Conservation (phyloP, 495 filamentous ascomycete genomes). For the Penicillium turbatum region DNA sequence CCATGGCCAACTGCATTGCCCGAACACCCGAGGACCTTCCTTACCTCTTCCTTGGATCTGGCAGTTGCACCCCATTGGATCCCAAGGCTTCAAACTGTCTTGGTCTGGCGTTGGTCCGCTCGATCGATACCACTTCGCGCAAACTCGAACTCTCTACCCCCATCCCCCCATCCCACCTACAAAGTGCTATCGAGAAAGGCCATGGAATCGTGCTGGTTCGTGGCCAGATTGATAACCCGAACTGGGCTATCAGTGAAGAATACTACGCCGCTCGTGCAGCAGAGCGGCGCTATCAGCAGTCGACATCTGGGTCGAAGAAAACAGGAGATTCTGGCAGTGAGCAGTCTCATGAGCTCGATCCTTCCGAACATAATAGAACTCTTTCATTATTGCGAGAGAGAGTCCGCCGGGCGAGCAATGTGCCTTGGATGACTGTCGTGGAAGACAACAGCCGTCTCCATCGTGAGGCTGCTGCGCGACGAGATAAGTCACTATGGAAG, state of each 20-base stretch:
- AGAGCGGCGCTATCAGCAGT: constrained; percentile 31
- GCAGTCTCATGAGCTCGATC: background rate
- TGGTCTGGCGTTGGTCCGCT: constrained; percentile 50
- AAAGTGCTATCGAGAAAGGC: constrained; percentile 30
- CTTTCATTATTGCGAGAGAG: constrained; percentile 31
- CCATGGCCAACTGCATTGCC: constrained; percentile 22
- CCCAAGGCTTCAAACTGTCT: constrained; percentile 43
- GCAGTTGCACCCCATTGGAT: constrained; percentile 38
- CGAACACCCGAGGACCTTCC: constrained; percentile 39
- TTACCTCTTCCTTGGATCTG: constrained; percentile 39
- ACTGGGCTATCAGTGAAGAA: constrained; percentile 48
- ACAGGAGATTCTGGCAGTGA: constrained; percentile 9
- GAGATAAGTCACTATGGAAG: constrained; percentile 43
- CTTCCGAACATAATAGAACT: constrained; percentile 19
- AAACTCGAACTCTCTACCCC: constrained; percentile 48
- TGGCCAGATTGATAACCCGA: constrained; percentile 49
- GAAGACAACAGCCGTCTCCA: constrained; percentile 36
- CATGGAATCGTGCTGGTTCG: constrained; percentile 48
- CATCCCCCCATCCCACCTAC: constrained; percentile 34
- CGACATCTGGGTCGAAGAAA: constrained; percentile 24
- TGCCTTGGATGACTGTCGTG: constrained; percentile 46
- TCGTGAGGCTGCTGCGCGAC: constrained; percentile 29
- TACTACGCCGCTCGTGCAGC: constrained; percentile 40
- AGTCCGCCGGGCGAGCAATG: constrained; percentile 37
- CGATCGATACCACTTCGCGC: constrained; percentile 36